Percentiles rank a stretch among this genome's conserved stretches.
phyloP scores from a whole-genome alignment of 257 asterid species.

The Nicotiana attenuata region DNA sequence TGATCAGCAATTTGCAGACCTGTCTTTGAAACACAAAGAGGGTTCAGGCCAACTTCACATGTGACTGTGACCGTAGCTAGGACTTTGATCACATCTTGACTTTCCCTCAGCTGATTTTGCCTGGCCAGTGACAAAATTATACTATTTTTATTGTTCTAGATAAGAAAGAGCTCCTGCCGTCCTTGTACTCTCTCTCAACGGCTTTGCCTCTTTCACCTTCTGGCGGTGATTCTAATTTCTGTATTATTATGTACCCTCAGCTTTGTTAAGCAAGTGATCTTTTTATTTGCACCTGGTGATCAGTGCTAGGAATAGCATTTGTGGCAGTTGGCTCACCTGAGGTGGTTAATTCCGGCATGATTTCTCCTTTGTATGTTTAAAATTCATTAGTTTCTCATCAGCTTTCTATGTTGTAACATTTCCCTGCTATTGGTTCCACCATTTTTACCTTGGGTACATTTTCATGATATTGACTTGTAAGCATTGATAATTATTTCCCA shows the following conservation, averaged over 20 bases:
- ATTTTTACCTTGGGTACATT: not conserved
- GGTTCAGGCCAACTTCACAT: slow-evolving; percentile 54
- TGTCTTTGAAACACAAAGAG: slow-evolving; percentile 64
- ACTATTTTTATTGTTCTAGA: slow-evolving; percentile 5
- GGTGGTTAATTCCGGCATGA: slow-evolving; percentile 49
- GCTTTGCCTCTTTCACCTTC: slow-evolving; percentile 4
- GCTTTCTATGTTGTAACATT: not conserved
- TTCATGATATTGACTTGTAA: not conserved
- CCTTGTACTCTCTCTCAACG: slow-evolving; percentile 8
- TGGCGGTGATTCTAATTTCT: not conserved
- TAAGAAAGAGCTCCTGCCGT: slow-evolving; percentile 20
- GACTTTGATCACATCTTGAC: slow-evolving; percentile 22
- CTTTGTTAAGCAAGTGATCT: not conserved
- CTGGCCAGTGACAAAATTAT: slow-evolving; percentile 19
- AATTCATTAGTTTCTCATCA: not conserved
- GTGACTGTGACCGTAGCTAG: slow-evolving; percentile 29
- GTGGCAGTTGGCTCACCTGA: slow-evolving; percentile 65
- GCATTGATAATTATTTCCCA: not conserved
- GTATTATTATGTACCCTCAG: not conserved
- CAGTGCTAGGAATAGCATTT: slow-evolving; percentile 36
- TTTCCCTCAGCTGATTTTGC: slow-evolving; percentile 29
- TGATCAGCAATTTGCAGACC: slow-evolving; percentile 62
- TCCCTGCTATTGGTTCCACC: not conserved
- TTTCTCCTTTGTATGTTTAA: slow-evolving; percentile 21
- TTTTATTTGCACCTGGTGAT: slow-evolving; percentile 70